Conservation (phyloP, 2,329 filamentous ascomycete genomes). For the Phialophora macrospora region DNA sequence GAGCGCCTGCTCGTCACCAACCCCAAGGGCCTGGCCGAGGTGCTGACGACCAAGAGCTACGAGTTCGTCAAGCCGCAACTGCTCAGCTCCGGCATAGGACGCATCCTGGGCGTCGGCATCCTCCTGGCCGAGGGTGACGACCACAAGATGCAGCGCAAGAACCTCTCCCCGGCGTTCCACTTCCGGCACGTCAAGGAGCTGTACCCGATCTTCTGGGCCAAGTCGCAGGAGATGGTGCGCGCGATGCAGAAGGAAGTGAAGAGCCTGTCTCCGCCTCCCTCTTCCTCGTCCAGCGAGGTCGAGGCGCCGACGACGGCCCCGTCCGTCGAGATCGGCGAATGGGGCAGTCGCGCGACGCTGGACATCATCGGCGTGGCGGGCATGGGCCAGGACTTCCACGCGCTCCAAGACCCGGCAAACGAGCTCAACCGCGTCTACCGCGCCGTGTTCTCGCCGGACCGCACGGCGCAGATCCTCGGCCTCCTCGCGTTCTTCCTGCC, state of each 20-base stretch:
- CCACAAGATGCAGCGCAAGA: constrained; percentile 78
- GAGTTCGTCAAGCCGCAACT: constrained; percentile 68
- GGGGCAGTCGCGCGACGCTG: constrained; percentile 70
- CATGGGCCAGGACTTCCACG: constrained; percentile 71
- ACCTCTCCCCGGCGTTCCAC: constrained; percentile 80
- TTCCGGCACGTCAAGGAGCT: constrained; percentile 84
- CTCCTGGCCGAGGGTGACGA: constrained; percentile 88
- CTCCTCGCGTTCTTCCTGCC: constrained; percentile 68
- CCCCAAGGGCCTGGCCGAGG: constrained; percentile 70
- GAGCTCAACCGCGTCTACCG: constrained; percentile 64
- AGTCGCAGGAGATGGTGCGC: constrained; percentile 69
- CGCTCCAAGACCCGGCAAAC: constrained; percentile 65
- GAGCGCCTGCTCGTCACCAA: constrained; percentile 67
- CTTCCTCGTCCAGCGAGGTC: too few species aligned
- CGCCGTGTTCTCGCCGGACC: constrained; percentile 59
- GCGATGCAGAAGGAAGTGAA: constrained; percentile 58
- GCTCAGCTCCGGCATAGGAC: constrained; percentile 49
- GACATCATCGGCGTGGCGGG: constrained; percentile 77
- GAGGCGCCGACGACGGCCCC: constrained; percentile 42
- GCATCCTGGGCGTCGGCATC: constrained; percentile 50
- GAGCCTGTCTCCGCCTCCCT: background rate
- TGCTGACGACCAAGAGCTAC: constrained; percentile 71
- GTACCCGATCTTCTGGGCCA: constrained; percentile 82
- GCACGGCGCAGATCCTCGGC: constrained; percentile 60
- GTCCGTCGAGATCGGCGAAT: constrained; percentile 63